Conservation (phyloP, 495 filamentous ascomycete species). For the Hypoxylon fragiforme region DNA sequence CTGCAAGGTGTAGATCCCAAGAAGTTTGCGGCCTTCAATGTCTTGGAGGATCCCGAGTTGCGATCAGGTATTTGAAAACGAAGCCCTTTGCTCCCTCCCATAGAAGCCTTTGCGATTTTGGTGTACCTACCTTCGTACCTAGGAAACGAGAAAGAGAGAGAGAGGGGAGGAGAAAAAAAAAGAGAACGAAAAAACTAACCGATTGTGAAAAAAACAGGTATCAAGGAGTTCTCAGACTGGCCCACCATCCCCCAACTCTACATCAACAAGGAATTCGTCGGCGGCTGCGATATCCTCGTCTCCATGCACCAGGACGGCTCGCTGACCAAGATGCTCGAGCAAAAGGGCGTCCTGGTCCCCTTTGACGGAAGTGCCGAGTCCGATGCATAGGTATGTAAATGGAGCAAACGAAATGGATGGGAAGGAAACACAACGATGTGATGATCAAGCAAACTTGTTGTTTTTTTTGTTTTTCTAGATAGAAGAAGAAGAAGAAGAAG, state of each 20-base stretch:
- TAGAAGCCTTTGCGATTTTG: too few species aligned
- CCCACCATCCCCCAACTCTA: conserved; percentile 98
- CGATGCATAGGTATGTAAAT: conserved; percentile 23
- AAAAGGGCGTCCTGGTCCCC: conserved; percentile 75
- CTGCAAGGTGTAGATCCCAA: conserved; percentile 94
- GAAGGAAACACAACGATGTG: too few species aligned
- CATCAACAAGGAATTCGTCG: conserved; percentile 91
- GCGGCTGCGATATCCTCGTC: conserved; percentile 95
- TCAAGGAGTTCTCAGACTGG: conserved; percentile 99
- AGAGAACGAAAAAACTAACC: conserved; percentile 20
- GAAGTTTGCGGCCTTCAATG: conserved; percentile 97
- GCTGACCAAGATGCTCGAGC: conserved; percentile 85
- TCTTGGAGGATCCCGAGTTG: conserved; percentile 86
- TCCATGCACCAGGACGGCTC: conserved; percentile 97
- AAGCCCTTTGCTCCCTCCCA: too few species aligned
- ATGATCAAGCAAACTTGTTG: too few species aligned
- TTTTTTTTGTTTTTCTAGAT: too few species aligned
- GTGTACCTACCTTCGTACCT: too few species aligned
- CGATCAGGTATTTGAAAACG: conserved; percentile 83
- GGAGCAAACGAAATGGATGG: background rate
- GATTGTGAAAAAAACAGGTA: conserved; percentile 57
- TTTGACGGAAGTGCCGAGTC: conserved; percentile 15
- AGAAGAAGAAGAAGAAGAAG: too few species aligned
- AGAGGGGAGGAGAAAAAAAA: too few species aligned
- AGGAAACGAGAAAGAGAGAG: too few species aligned